Conservation (phyloP, 108 stramenopile species). For the Fragilaria radians region DNA sequence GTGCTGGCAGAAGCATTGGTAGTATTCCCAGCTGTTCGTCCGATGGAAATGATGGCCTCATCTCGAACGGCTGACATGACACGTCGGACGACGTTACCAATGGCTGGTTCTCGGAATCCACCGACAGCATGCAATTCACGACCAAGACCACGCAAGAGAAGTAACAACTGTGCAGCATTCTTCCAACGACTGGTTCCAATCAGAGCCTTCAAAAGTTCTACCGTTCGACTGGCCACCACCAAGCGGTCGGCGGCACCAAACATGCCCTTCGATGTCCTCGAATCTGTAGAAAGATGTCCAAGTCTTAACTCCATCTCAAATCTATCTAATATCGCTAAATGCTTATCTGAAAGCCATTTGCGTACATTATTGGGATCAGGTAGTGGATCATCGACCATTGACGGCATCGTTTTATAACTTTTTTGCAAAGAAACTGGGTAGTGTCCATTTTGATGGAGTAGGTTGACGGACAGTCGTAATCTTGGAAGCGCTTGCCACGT, state of each 20-base stretch:
- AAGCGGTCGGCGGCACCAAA: slow-evolving; percentile 42
- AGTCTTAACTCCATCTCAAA: slow-evolving; percentile 71
- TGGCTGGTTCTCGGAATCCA: slow-evolving; percentile 75
- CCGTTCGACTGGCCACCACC: slow-evolving; percentile 51
- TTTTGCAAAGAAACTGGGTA: no score
- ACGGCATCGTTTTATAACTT: neutral
- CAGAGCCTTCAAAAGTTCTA: slow-evolving; percentile 67
- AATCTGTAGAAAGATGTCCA: slow-evolving; percentile 45
- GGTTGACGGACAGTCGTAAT: no score
- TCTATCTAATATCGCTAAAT: slow-evolving; percentile 55
- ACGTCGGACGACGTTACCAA: slow-evolving; percentile 76
- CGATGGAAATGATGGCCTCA: slow-evolving; percentile 34
- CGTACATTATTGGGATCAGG: slow-evolving; percentile 38
- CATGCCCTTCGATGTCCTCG: neutral
- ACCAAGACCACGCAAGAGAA: slow-evolving; percentile 65
- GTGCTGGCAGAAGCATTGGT: slow-evolving; percentile 6
- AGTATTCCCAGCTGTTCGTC: slow-evolving; percentile 26
- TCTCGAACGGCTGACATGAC: slow-evolving; percentile 77
- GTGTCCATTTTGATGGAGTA: no score
- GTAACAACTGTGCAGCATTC: slow-evolving; percentile 60
- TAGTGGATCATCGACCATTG: neutral
- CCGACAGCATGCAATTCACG: slow-evolving; percentile 67
- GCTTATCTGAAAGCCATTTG: slow-evolving; percentile 42
- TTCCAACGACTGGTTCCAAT: slow-evolving; percentile 82
- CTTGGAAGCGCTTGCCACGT: no score